Evolutionary conservation across 306 rosid species (phyloP).

Genomic region (Rubus idaeus): DNA sequence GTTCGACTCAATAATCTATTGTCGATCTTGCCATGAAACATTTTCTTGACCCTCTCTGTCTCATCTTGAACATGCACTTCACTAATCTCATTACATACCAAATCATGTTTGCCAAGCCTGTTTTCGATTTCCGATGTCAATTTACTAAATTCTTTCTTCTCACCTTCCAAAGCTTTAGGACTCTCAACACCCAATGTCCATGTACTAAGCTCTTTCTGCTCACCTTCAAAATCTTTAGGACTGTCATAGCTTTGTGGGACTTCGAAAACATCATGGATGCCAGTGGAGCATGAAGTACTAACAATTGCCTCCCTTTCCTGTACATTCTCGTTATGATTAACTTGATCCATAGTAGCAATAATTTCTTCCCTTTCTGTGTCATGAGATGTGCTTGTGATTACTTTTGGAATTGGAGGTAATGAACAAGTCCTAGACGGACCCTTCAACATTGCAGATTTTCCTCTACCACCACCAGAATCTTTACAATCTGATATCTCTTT

Average conservation of each 20-base stretch:
- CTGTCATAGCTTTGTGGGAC: constrained; percentile 51
- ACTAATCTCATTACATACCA: constrained; percentile 34
- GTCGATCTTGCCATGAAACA: constrained; percentile 28
- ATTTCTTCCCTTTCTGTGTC: constrained; percentile 25
- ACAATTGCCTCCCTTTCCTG: constrained; percentile 22
- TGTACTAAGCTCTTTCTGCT: constrained; percentile 34
- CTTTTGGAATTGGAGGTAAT: constrained; percentile 43
- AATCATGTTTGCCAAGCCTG: constrained; percentile 51
- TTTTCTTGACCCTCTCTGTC: constrained; percentile 41
- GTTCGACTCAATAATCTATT: constrained; percentile 32
- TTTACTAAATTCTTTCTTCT: constrained; percentile 34
- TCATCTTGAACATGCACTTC: constrained; percentile 37
- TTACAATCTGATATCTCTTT: constrained; percentile 61
- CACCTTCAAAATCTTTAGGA: constrained; percentile 27
- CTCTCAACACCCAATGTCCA: constrained; percentile 39
- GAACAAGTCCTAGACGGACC: constrained; percentile 46
- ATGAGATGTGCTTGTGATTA: constrained; percentile 11
- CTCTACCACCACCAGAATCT: constrained; percentile 44
- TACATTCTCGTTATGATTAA: constrained; percentile 14
- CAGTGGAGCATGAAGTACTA: constrained; percentile 34
- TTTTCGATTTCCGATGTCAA: constrained; percentile 41
- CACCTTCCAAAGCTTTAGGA: constrained; percentile 28
- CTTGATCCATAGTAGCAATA: constrained; percentile 26
- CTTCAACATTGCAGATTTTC: constrained; percentile 25
- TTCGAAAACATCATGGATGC: constrained; percentile 75